Conservation (phyloP, 202 grass and related monocot species). For the Tripidium arundinaceum region DNA sequence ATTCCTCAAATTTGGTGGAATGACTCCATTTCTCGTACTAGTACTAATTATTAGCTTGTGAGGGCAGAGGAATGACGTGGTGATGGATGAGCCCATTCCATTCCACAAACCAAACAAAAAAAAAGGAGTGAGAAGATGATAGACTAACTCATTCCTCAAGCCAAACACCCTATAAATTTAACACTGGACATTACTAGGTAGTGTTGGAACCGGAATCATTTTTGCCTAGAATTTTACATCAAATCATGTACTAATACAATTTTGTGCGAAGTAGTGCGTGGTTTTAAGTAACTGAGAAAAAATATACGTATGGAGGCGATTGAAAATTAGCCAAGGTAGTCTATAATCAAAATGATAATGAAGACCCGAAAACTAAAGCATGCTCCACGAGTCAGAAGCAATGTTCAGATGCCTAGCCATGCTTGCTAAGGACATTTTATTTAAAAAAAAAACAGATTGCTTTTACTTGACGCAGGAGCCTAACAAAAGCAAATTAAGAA, state of each 20-base stretch:
- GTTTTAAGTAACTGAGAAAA: not conserved
- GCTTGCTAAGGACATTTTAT: no score
- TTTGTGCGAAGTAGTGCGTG: not conserved
- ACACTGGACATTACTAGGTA: not conserved
- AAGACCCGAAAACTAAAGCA: not conserved
- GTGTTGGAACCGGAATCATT: not conserved
- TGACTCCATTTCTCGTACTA: no score
- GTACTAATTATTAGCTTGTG: not conserved
- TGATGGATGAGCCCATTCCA: not conserved
- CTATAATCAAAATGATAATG: not conserved
- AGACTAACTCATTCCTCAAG: not conserved
- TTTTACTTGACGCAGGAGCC: no score
- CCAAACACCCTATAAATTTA: not conserved
- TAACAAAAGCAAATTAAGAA: no score
- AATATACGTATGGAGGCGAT: not conserved
- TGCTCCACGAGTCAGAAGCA: not conserved
- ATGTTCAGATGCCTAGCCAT: not conserved
- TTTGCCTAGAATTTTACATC: not conserved
- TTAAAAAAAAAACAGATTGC: no score
- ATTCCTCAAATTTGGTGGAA: not conserved
- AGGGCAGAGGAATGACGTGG: not conserved
- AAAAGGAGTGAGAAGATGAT: not conserved
- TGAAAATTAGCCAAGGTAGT: not conserved
- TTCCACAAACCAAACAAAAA: no score
- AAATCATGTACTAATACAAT: not conserved